Base-by-base conservation (phyloP, 768 basidiomycete genomes). In the Russula earlei region DNA sequence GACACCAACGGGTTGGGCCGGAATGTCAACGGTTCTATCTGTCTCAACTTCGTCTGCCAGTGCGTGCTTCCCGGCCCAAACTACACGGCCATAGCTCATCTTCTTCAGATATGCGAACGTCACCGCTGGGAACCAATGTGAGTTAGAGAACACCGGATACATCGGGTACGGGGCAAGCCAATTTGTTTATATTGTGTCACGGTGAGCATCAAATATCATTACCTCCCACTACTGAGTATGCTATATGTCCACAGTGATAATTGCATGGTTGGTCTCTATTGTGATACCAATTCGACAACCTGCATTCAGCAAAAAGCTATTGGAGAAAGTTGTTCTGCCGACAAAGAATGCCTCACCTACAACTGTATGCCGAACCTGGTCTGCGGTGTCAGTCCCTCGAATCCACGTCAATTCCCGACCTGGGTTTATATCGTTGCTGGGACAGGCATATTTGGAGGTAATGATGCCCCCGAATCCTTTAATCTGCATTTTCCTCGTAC, bases 1-100 rank as follows among this genome's bases (percentile, higher is more conserved):
- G 89, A 93, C 63, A 76, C 69, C 15, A 79, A 76, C 37, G 81
- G 82, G 19, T 77, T 79, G 20, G 84, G 86, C 36, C 78, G 81
- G 38, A 86, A 93, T 68, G 72, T 82, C 59, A 90, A 94, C 64
- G 91, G 91, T 27, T 81, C 87, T 3, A 75, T 92, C 19, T 94
- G 92, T 67, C 75, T 95, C 49, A 87, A 90, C 65, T 84, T 83
- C 65, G 68, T 76, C 4, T 93, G 91, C 86, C 82, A 84, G 90
- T 91, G 67, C 36, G 84, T 74, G 19, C 29, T 43, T 19, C 10
- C 41, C 9, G n/a, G n/a, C 37, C 6, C 25, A 29, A 58, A 22
- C 19, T 9, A 48, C 19, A 20, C 20, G 15, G 1, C 20, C 20
- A 6, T 27, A 22, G 14, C 42, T 38, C 22, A 40, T 37, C 48